These are phyloP conservation scores for Leishmania arabica DNA, from an alignment of 208 protist genomes.

Conservation along the genomic window DNA sequence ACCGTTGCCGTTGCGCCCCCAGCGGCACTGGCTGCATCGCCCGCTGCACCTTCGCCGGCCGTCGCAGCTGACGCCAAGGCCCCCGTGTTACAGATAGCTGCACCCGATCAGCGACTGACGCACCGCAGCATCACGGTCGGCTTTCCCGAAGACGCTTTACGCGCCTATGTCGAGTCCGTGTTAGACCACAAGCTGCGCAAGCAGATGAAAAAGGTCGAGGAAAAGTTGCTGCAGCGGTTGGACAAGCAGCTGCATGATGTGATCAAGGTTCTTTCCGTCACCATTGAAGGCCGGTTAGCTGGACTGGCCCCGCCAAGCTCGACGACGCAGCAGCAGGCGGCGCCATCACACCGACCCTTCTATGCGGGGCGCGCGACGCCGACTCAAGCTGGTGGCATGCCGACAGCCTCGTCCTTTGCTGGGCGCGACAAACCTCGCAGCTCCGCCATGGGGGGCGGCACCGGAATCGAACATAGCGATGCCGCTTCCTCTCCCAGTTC, in stretches of 20 bases:
- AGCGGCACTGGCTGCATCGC: background rate
- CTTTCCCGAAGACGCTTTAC: slow-evolving; percentile 79
- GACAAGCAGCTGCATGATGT: slow-evolving; percentile 76
- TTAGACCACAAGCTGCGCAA: slow-evolving; percentile 64
- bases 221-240: slow-evolving; percentile 57
- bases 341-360: background rate
- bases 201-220: slow-evolving; percentile 58
- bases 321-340: background rate
- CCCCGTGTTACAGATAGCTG: background rate
- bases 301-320: slow-evolving; percentile 2
- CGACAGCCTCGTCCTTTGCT: background rate
- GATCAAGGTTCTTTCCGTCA: slow-evolving; percentile 44
- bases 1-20: slow-evolving; percentile 14
- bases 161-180: slow-evolving; percentile 69
- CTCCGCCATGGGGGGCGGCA: background rate
- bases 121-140: slow-evolving; percentile 72
- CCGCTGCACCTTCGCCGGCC: background rate
- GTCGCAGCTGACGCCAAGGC: background rate
- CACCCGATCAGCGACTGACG: slow-evolving; percentile 24
- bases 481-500: background rate
- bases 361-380: background rate
- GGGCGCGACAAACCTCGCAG: background rate
- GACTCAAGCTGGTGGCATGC: background rate
- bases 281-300: slow-evolving; percentile 59
- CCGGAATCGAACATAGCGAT: background rate